phyloP scores from a whole-genome alignment of 768 basidiomycete species.

The Tephrocybe sp. region DNA sequence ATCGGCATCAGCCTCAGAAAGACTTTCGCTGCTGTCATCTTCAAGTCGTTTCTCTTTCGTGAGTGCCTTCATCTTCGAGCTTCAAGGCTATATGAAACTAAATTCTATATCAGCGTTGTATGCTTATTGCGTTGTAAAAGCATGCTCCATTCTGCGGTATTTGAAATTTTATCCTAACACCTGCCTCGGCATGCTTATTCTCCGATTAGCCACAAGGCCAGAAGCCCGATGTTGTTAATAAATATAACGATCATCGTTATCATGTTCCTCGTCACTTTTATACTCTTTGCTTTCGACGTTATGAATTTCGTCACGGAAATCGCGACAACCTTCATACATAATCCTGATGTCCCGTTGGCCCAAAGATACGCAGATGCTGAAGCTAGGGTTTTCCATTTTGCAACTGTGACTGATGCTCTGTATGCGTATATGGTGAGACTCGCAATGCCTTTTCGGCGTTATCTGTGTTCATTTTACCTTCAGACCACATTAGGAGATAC shows the following conservation, averaged over 20 bases:
- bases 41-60: slow-evolving; percentile 8
- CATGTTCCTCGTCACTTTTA: slow-evolving; percentile 2
- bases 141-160: slow-evolving; percentile 2
- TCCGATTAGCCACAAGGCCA: background rate
- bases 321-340: slow-evolving; percentile 2
- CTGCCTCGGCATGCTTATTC: background rate
- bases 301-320: slow-evolving; percentile 1
- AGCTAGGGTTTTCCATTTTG: background rate
- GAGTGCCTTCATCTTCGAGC: background rate
- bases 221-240: background rate
- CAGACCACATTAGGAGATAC: slow-evolving; percentile 6
- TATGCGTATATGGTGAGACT: slow-evolving; percentile 4
- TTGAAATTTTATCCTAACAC: background rate
- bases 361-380: background rate
- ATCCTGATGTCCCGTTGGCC: background rate
- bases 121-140: slow-evolving; percentile 1
- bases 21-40: slow-evolving; percentile 5
- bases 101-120: background rate
- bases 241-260: slow-evolving; percentile 7
- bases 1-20: slow-evolving; percentile 5
- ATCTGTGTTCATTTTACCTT: background rate
- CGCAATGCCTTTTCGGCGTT: background rate
- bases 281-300: slow-evolving; percentile 4
- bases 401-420: slow-evolving; percentile 1
- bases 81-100: background rate